A percentile compares a stretch with the other conserved stretches of the same genome.
Evolutionary conservation across 1,284 basidiomycete genomes (phyloP).

Genomic region (Tilletia walkeri): DNA sequence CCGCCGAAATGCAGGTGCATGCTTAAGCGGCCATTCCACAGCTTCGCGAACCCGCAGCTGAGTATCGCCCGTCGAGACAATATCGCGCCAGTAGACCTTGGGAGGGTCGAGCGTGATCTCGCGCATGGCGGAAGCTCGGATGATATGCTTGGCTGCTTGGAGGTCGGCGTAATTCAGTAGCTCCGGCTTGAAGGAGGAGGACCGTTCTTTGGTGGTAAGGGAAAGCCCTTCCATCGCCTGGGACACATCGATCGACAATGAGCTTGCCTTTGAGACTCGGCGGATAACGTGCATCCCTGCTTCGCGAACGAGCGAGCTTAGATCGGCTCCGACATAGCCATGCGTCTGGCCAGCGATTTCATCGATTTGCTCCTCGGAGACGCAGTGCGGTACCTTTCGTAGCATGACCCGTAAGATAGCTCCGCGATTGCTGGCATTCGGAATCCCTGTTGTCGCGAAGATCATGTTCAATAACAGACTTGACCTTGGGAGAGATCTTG

Average conservation of each 20-base stretch:
- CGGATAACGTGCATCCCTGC: conserved; percentile 89
- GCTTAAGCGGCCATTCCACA: conserved; percentile 83
- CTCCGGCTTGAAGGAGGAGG: background rate
- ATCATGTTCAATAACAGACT: background rate
- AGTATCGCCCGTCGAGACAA: conserved; percentile 57
- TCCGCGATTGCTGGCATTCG: conserved; percentile 75
- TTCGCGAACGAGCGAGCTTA: conserved; percentile 86
- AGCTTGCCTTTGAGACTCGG: conserved; percentile 55
- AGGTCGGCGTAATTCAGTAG: conserved; percentile 68
- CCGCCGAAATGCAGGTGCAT: conserved; percentile 78
- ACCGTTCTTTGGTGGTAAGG: background rate
- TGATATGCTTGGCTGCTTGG: conserved; percentile 68
- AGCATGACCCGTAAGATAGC: conserved; percentile 82
- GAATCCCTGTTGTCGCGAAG: conserved; percentile 67
- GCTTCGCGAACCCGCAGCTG: conserved; percentile 45
- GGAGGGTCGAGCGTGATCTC: conserved; percentile 86
- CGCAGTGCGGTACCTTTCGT: conserved; percentile 72
- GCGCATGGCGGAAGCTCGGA: conserved; percentile 90
- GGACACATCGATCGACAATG: background rate
- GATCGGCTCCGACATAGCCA: conserved; percentile 95
- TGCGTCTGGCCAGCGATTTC: conserved; percentile 77
- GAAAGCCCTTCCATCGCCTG: background rate
- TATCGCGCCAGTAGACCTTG: conserved; percentile 78
- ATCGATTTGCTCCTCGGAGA: conserved; percentile 66
- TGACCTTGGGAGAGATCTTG: conserved; percentile 12